Conservation (phyloP, 2,329 filamentous ascomycete species). For the Myriangium duriaei region DNA sequence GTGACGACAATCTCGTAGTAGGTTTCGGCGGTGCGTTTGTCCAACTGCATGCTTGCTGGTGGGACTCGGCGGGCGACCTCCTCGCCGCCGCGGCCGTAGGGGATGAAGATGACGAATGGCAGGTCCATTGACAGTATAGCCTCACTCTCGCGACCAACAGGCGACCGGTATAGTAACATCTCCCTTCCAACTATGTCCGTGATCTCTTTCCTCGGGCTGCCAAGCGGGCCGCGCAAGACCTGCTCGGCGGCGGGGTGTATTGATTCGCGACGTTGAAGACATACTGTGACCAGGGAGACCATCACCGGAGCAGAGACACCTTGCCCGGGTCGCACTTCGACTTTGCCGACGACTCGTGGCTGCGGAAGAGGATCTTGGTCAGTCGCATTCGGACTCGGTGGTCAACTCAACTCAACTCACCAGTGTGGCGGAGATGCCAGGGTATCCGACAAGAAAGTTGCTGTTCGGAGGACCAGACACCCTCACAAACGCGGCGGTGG, state of each 20-base stretch:
- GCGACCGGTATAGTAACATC: constrained; percentile 78
- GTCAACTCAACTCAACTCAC: constrained; percentile 43
- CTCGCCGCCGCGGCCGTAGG: constrained; percentile 80
- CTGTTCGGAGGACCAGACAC: constrained; percentile 95
- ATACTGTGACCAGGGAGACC: constrained; percentile 87
- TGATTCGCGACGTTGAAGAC: constrained; percentile 81
- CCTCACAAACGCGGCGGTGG: constrained; percentile 67
- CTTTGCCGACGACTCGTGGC: constrained; percentile 95
- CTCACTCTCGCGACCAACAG: constrained; percentile 72
- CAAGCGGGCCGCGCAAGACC: constrained; percentile 80
- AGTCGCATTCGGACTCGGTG: not conserved
- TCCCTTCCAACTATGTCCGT: constrained; percentile 93
- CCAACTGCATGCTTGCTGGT: constrained; percentile 79
- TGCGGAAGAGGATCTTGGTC: constrained; percentile 27
- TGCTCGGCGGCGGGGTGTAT: constrained; percentile 96
- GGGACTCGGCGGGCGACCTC: constrained; percentile 84
- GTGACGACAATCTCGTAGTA: constrained; percentile 94
- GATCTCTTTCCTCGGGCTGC: constrained; percentile 79
- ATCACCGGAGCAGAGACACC: constrained; percentile 82
- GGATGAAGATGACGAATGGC: constrained; percentile 94
- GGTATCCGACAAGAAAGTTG: constrained; percentile 92
- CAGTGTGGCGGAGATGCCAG: constrained; percentile 92
- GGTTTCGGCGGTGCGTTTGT: constrained; percentile 89
- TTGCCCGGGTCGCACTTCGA: constrained; percentile 80
- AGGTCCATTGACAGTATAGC: constrained; percentile 91